Evolutionary conservation across 225 moss, liverwort and hornwort species (phyloP).

Genomic region (Pseudoscleropodium purum): DNA sequence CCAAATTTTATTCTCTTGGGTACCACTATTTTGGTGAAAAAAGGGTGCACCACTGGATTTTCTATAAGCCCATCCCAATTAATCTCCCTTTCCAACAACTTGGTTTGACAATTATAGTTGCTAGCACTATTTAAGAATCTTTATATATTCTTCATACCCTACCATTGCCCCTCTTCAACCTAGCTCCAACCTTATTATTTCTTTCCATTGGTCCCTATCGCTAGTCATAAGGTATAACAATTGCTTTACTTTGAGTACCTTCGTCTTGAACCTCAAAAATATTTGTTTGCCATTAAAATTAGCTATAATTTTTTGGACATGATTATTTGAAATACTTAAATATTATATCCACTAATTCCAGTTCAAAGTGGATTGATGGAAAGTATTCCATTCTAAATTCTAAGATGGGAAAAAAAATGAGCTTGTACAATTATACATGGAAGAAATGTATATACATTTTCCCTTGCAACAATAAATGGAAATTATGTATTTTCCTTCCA

Average conservation of each 20-base stretch:
- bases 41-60: too few species aligned
- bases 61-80: background rate
- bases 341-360: background rate
- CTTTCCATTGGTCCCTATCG: too few species aligned
- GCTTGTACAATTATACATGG: background rate
- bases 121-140: background rate
- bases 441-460: background rate
- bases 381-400: background rate
- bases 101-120: too few species aligned
- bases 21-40: background rate
- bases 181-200: too few species aligned
- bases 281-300: too few species aligned
- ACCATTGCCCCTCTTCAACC: background rate
- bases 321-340: background rate
- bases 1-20: background rate
- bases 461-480: fast-evolving
- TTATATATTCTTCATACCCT: background rate
- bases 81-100: background rate
- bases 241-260: too few species aligned
- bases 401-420: background rate
- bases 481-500: fast-evolving
- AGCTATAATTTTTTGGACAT: too few species aligned
- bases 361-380: background rate
- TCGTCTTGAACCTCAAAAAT: too few species aligned
- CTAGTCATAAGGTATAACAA: too few species aligned